Evolutionary conservation across 225 moss, liverwort and hornwort species (phyloP).

Genomic region (Antitrichia curtipendula): DNA sequence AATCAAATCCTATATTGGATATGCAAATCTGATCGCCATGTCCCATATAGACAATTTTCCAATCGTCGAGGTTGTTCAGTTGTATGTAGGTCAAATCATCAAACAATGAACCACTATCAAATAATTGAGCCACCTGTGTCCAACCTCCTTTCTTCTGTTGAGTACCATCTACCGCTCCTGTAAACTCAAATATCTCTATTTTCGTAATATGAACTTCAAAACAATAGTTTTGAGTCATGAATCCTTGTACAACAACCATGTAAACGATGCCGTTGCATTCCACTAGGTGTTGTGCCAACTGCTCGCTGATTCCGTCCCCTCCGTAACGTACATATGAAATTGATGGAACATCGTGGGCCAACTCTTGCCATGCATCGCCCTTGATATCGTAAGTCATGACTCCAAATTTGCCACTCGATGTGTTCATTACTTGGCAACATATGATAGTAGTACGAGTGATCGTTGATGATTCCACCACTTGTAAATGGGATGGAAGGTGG

Average conservation of each 20-base stretch:
- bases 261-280: background rate
- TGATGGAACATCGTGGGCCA: background rate
- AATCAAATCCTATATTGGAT: background rate
- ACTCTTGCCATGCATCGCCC: background rate
- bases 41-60: background rate
- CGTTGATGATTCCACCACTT: background rate
- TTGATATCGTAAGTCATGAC: background rate
- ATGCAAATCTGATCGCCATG: background rate
- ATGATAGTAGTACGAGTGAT: background rate
- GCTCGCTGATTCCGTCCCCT: background rate
- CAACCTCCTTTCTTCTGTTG: background rate
- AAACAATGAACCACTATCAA: background rate
- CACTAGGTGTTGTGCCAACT: fast-evolving
- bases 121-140: background rate
- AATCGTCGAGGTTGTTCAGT: background rate
- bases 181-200: background rate
- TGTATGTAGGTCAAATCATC: background rate
- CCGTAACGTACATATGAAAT: background rate
- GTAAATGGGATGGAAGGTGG: background rate
- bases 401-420: background rate
- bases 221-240: background rate
- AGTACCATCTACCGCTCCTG: fast-evolving
- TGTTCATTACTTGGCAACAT: background rate
- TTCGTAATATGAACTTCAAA: background rate
- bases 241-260: background rate